phyloP scores from a whole-genome alignment of 2,329 filamentous ascomycete species.

The Colletotrichum tropicicola region DNA sequence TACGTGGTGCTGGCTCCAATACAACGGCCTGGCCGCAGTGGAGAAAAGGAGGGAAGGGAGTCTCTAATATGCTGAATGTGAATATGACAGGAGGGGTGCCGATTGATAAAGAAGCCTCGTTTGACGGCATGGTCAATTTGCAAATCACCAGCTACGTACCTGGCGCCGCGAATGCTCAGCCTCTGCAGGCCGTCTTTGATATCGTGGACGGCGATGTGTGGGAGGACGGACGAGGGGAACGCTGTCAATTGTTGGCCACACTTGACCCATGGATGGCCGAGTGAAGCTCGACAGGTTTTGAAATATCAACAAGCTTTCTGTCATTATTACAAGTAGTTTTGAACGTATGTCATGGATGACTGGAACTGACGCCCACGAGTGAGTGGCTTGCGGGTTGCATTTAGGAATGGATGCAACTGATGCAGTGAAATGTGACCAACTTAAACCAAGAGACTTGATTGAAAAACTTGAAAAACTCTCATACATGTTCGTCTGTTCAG shows the following conservation, averaged over 20 bases:
- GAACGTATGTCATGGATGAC: too few relatives aligned
- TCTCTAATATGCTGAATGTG: conserved; percentile 3
- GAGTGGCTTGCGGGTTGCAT: too few relatives aligned
- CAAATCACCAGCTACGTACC: conserved; percentile 9
- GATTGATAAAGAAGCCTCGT: background rate
- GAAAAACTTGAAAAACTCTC: too few relatives aligned
- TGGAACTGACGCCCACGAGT: too few relatives aligned
- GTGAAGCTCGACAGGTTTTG: too few relatives aligned
- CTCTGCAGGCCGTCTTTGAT: background rate
- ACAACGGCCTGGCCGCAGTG: conserved; percentile 1
- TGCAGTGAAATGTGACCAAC: too few relatives aligned
- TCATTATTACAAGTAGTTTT: too few relatives aligned
- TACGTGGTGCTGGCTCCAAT: background rate
- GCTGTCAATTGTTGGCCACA: conserved; percentile 1
- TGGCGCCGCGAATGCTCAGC: background rate
- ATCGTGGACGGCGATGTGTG: conserved; percentile 6
- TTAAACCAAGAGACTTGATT: too few relatives aligned
- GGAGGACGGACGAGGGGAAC: conserved; percentile 18
- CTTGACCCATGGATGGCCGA: background rate
- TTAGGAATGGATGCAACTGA: too few relatives aligned
- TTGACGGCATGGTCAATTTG: conserved; percentile 21
- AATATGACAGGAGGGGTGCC: conserved; percentile 16
- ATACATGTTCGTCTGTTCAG: too few relatives aligned
- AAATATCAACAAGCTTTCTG: too few relatives aligned
- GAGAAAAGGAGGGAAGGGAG: background rate